Percentiles rank a stretch among this genome's conserved stretches.
phyloP scores from a whole-genome alignment of 208 protist genomes.

The Phytomonas sp. region DNA sequence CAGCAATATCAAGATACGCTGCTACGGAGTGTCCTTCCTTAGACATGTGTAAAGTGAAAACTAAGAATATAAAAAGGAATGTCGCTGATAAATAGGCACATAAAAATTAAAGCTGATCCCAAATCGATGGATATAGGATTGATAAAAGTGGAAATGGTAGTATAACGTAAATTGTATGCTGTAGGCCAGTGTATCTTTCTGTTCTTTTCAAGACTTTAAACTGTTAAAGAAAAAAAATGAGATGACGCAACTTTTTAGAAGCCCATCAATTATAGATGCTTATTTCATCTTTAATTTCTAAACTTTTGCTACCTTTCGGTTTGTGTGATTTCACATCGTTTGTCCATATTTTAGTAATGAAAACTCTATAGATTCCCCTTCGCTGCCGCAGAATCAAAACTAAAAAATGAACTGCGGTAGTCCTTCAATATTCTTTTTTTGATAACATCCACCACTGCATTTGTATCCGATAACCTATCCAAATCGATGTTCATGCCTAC shows the following conservation, averaged over 20 bases:
- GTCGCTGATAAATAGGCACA: neutral
- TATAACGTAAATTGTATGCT: neutral
- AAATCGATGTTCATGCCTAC: neutral
- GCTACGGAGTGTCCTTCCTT: neutral
- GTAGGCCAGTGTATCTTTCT: neutral
- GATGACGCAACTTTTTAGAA: neutral
- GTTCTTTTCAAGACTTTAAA: neutral
- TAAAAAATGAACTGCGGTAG: neutral
- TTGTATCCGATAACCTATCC: neutral
- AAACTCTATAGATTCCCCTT: neutral
- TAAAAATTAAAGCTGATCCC: no score
- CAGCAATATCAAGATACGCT: slow-evolving; percentile 15
- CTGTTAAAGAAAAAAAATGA: neutral
- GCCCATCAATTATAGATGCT: neutral
- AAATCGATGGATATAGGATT: neutral
- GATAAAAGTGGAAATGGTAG: neutral
- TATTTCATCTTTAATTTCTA: neutral
- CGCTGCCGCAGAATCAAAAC: neutral
- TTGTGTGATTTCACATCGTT: neutral
- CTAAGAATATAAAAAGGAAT: slow-evolving; percentile 9
- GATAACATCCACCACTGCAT: neutral
- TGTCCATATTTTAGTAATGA: neutral
- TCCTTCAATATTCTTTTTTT: neutral
- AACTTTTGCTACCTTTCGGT: neutral
- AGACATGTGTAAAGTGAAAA: slow-evolving; percentile 14